These are phyloP conservation scores for Asclepias syriaca DNA, from an alignment of 257 asterid species.

Conservation along the genomic window DNA sequence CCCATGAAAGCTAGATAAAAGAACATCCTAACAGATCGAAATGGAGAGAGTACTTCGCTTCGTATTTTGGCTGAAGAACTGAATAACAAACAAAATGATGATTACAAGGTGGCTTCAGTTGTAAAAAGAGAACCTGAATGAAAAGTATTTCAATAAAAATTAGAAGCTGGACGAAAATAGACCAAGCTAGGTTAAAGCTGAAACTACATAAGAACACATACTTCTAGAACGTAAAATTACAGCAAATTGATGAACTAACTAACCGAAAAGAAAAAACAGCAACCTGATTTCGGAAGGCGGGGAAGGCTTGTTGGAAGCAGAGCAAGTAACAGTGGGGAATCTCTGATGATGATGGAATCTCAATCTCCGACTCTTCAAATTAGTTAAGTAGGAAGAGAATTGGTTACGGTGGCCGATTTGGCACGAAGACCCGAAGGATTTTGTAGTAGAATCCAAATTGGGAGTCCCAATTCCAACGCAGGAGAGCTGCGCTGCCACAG, in stretches of 20 bases:
- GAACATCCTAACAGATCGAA: constrained; percentile 91
- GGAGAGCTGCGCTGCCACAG: constrained; percentile 12
- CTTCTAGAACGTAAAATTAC: too few species aligned
- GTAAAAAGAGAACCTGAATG: constrained; percentile 17
- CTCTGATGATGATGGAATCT: background rate
- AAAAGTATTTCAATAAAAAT: constrained; percentile 5
- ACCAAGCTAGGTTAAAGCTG: constrained; percentile 4
- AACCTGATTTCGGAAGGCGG: constrained; percentile 29
- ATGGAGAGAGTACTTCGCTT: constrained; percentile 90
- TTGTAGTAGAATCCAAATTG: background rate
- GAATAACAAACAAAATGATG: constrained; percentile 33
- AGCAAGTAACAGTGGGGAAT: constrained; percentile 13
- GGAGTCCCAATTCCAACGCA: constrained; percentile 13
- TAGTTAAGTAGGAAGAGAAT: constrained; percentile 1
- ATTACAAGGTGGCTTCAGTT: constrained; percentile 24
- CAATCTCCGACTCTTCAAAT: constrained; percentile 3
- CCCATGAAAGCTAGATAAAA: constrained; percentile 79
- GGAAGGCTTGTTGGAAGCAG: constrained; percentile 25
- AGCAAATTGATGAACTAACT: background rate
- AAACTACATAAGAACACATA: background rate
- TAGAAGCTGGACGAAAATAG: constrained; percentile 4
- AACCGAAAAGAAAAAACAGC: too few species aligned
- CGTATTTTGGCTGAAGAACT: constrained; percentile 86
- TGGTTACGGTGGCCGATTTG: constrained; percentile 10
- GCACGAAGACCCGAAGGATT: constrained; percentile 15